Percentiles rank a stretch among this genome's conserved stretches.
Evolutionary conservation across 805 yeast species (phyloP).

Genomic region (Saccharomyces cerevisiae): DNA sequence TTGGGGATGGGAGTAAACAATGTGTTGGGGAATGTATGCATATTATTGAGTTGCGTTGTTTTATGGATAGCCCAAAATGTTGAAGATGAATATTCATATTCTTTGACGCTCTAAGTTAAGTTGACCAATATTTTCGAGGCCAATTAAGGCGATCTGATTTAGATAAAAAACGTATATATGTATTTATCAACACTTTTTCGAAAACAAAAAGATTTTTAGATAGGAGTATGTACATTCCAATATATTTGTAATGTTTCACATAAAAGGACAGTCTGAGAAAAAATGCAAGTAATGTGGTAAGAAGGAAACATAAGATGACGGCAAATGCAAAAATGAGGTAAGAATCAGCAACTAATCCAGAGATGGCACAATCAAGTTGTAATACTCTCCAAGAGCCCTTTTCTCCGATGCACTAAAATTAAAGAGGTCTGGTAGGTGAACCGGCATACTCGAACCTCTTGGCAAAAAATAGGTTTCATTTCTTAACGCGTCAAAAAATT

Average conservation of each 20-base stretch:
- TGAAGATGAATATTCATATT: slow-evolving; percentile 92
- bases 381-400: slow-evolving; percentile 33
- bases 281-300: neutral
- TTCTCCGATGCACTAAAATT: slow-evolving; percentile 66
- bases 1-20: slow-evolving; percentile 90
- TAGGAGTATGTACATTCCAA: neutral
- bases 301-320: neutral
- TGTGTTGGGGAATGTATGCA: slow-evolving; percentile 66
- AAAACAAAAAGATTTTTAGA: neutral
- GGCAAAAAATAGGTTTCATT: neutral
- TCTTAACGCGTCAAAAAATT: neutral
- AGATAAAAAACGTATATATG: neutral
- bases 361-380: slow-evolving; percentile 8
- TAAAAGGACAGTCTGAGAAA: neutral
- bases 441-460: neutral
- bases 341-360: neutral
- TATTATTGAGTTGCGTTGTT: slow-evolving; percentile 81
- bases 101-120: slow-evolving; percentile 55
- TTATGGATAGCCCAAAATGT: slow-evolving; percentile 93
- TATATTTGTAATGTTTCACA: neutral
- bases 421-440: slow-evolving; percentile 35
- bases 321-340: neutral
- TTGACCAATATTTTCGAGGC: neutral
- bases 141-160: neutral
- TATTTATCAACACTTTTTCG: neutral